A percentile compares a stretch with the other conserved stretches of the same genome.
These are phyloP conservation scores for Botrytis tulipae DNA, from an alignment of 2,329 filamentous ascomycete species.

Conservation along the genomic window DNA sequence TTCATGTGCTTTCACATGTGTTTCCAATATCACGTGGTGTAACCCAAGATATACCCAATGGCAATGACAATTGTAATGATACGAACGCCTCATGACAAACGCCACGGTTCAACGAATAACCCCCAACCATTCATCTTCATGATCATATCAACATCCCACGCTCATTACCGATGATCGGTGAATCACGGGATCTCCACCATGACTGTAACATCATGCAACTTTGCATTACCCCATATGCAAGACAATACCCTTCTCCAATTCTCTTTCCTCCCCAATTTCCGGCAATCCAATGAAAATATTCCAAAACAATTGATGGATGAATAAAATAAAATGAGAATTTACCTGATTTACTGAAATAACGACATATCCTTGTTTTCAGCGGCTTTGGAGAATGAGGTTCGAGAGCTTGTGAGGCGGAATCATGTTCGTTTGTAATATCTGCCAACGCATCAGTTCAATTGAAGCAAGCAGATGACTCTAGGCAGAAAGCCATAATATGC, in stretches of 20 bases:
- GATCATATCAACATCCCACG: conserved; percentile 18
- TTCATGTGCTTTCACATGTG: conserved; percentile 22
- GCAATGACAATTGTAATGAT: conserved; percentile 19
- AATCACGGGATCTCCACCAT: conserved; percentile 34
- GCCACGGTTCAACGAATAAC: conserved; percentile 18
- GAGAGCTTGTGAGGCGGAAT: conserved; percentile 31
- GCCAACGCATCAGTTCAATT: conserved; percentile 36
- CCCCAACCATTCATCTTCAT: conserved; percentile 9
- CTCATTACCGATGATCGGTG: conserved; percentile 27
- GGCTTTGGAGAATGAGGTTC: conserved; percentile 21
- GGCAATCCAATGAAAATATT: conserved; percentile 37
- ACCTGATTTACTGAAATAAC: conserved; percentile 37
- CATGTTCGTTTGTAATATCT: conserved; percentile 31
- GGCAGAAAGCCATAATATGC: conserved; percentile 26
- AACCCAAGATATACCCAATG: conserved; percentile 20
- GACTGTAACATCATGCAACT: conserved; percentile 34
- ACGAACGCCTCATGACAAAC: conserved; percentile 26
- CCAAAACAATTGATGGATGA: not conserved
- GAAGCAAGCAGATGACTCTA: conserved; percentile 31
- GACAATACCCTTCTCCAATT: conserved; percentile 21
- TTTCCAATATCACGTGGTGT: conserved; percentile 34
- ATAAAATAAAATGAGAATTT: conserved; percentile 24
- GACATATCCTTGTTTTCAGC: conserved; percentile 34
- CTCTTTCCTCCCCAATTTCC: conserved; percentile 14
- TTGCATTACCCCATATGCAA: conserved; percentile 27